phyloP scores from a whole-genome alignment of 2,329 filamentous ascomycete genomes.

The Verticillium dahliae region DNA sequence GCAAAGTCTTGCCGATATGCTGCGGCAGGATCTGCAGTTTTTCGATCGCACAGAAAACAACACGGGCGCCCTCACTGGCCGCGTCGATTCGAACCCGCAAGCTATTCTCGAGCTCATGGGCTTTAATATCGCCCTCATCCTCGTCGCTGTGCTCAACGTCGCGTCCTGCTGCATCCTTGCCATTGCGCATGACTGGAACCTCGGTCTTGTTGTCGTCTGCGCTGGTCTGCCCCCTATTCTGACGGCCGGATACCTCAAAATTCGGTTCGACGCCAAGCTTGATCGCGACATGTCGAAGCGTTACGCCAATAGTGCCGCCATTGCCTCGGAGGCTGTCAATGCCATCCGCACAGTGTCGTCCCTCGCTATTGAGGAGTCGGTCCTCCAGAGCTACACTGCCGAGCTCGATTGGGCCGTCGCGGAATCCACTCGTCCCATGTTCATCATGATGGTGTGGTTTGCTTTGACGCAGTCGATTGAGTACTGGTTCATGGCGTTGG shows the following conservation, averaged over 20 bases:
- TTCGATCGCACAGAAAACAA: conserved; percentile 34
- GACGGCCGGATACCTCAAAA: conserved; percentile 28
- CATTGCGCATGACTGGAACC: conserved; percentile 38
- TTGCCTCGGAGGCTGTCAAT: conserved; percentile 35
- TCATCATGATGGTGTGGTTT: conserved; percentile 27
- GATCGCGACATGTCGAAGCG: conserved; percentile 27
- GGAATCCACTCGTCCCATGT: conserved; percentile 22
- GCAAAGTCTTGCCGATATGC: conserved; percentile 22
- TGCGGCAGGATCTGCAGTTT: conserved; percentile 34
- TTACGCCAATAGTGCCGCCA: conserved; percentile 27
- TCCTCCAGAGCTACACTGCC: conserved; percentile 21
- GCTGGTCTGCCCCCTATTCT: conserved; percentile 30
- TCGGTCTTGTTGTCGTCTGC: conserved; percentile 41
- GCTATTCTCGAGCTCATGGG: conserved; percentile 35
- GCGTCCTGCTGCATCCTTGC: conserved; percentile 31
- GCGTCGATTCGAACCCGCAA: conserved; percentile 28
- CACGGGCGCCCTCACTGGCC: conserved; percentile 27
- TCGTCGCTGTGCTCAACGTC: conserved; percentile 29
- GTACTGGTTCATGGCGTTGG: conserved; percentile 31
- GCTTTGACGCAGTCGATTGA: conserved; percentile 28
- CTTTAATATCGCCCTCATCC: conserved; percentile 31
- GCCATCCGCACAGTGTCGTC: conserved; percentile 33
- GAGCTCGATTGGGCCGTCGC: conserved; percentile 22
- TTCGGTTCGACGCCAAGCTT: conserved; percentile 31
- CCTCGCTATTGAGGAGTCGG: conserved; percentile 31